Conservation (phyloP, 2,329 filamentous ascomycete species). For the Pseudocercospora ulei region DNA sequence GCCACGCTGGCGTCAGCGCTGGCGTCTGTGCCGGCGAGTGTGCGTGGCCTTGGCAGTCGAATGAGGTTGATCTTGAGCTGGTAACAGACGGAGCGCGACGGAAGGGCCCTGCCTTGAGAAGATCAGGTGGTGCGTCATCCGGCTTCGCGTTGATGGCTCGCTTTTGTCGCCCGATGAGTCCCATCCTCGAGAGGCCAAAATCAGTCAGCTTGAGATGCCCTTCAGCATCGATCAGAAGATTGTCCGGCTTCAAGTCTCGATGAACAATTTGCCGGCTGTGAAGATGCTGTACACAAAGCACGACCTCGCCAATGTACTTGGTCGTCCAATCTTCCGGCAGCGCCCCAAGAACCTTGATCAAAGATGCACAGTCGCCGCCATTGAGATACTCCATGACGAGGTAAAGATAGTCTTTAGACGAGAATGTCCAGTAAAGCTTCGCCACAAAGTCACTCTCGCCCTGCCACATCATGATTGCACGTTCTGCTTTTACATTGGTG, state of each 20-base stretch:
- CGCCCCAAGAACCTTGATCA: constrained; percentile 87
- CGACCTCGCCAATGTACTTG: constrained; percentile 92
- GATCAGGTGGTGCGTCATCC: constrained; percentile 77
- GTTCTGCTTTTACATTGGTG: constrained; percentile 95
- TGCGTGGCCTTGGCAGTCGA: constrained; percentile 65
- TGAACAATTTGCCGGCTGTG: constrained; percentile 93
- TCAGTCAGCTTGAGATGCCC: constrained; percentile 95
- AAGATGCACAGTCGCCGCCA: constrained; percentile 88
- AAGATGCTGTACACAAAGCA: constrained; percentile 92
- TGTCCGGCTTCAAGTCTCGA: constrained; percentile 92
- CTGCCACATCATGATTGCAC: constrained; percentile 99
- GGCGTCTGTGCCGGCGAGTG: constrained; percentile 79
- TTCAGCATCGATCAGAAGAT: constrained; percentile 90
- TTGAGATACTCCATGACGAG: constrained; percentile 99
- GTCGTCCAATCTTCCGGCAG: constrained; percentile 96
- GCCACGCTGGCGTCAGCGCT: constrained; percentile 66
- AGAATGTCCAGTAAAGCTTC: constrained; percentile 99
- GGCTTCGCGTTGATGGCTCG: constrained; percentile 69
- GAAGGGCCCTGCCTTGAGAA: constrained; percentile 87
- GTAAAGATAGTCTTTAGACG: constrained; percentile 97
- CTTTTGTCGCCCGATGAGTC: constrained; percentile 90
- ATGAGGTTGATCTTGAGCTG: constrained; percentile 85
- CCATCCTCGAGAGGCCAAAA: constrained; percentile 95
- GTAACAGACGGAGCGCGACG: constrained; percentile 72
- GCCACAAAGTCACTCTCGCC: constrained; percentile 98